A percentile compares a stretch with the other conserved stretches of the same genome.
These are phyloP conservation scores for Akanthomyces lecanii DNA, from an alignment of 2,329 filamentous ascomycete species.

Conservation along the genomic window DNA sequence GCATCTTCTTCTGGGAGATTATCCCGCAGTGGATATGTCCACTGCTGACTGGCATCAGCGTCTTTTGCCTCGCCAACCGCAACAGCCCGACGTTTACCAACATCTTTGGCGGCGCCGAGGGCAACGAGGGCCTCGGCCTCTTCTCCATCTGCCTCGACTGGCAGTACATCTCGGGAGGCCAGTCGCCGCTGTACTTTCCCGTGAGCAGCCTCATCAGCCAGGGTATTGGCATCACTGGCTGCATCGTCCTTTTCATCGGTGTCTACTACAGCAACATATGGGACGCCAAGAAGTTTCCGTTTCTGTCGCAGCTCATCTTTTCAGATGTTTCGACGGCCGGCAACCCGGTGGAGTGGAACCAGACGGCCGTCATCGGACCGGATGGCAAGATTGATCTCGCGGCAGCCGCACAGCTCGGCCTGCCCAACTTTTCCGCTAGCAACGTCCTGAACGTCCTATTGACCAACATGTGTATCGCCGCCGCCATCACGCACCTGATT, in stretches of 20 bases:
- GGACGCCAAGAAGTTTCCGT: constrained; percentile 20
- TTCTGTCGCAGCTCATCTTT: constrained; percentile 37
- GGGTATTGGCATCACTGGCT: constrained; percentile 34
- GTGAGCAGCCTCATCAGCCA: constrained; percentile 36
- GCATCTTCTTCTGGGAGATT: constrained; percentile 44
- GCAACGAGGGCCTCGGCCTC: constrained; percentile 36
- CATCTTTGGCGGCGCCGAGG: constrained; percentile 44
- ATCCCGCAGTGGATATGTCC: constrained; percentile 45
- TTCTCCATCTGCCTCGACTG: constrained; percentile 38
- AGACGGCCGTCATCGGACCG: constrained; percentile 36
- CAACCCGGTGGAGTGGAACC: constrained; percentile 37
- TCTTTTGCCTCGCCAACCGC: constrained; percentile 44
- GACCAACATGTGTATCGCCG: constrained; percentile 43
- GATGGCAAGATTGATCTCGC: constrained; percentile 25
- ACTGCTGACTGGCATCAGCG: constrained; percentile 29
- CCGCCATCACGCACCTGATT: constrained; percentile 33
- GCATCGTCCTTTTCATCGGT: constrained; percentile 34
- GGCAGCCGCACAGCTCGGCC: constrained; percentile 31
- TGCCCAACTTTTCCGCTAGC: constrained; percentile 39
- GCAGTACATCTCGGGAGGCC: constrained; percentile 37
- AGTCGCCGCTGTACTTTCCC: constrained; percentile 34
- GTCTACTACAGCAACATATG: constrained; percentile 26
- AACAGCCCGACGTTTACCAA: constrained; percentile 41
- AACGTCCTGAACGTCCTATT: constrained; percentile 38
- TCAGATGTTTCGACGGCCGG: constrained; percentile 32